These are phyloP conservation scores for Capsicum baccatum DNA, from an alignment of 257 asterid genomes.

Conservation along the genomic window DNA sequence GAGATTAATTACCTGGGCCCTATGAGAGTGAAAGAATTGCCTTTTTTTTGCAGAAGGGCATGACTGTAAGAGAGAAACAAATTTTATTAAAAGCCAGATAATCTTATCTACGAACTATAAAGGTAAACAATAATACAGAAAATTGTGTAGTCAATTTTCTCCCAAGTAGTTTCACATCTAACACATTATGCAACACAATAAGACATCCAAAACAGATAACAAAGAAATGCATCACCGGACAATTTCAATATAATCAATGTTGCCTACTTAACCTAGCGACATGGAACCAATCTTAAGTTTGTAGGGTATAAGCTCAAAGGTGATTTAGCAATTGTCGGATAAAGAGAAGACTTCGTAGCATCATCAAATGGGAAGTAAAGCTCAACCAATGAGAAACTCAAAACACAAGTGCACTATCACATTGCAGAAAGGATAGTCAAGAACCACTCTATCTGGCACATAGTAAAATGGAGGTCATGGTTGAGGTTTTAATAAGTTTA, in stretches of 20 bases:
- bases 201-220: background rate
- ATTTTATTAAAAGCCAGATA: constrained; percentile 23
- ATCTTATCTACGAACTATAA: background rate
- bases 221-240: constrained; percentile 7
- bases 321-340: background rate
- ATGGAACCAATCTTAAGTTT: constrained; percentile 7
- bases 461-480: background rate
- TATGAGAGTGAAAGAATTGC: constrained; percentile 96
- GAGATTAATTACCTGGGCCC: constrained; percentile 85
- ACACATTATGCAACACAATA: constrained; percentile 14
- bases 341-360: background rate
- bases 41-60: constrained; percentile 84
- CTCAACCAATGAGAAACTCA: background rate
- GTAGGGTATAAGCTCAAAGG: background rate
- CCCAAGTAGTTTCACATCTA: constrained; percentile 10
- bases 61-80: constrained; percentile 55
- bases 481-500: background rate
- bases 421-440: constrained; percentile 18
- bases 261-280: background rate
- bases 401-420: constrained; percentile 12
- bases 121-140: constrained; percentile 9
- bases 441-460: background rate
- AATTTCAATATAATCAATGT: background rate
- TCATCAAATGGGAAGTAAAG: constrained; percentile 22
- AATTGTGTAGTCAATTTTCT: background rate